Conservation (phyloP, 495 filamentous ascomycete species). For the Trichocladium antarcticum region DNA sequence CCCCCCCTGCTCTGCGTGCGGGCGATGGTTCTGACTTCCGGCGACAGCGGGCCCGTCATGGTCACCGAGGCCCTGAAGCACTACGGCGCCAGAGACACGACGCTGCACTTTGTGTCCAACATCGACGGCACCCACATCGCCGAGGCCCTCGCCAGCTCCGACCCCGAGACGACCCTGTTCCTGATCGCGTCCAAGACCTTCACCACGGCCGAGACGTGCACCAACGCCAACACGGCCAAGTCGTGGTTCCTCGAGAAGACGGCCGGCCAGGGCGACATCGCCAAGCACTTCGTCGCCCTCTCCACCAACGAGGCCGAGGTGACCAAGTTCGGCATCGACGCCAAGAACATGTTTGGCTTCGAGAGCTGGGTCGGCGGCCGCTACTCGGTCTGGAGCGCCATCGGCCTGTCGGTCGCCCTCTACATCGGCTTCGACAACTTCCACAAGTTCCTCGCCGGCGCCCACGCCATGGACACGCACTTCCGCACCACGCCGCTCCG, state of each 20-base stretch:
- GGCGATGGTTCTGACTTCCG: neutral
- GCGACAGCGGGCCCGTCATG: slow-evolving; percentile 83
- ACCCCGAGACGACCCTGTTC: slow-evolving; percentile 97
- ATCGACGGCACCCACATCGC: slow-evolving; percentile 97
- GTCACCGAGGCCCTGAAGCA: slow-evolving; percentile 93
- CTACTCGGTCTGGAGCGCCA: slow-evolving; percentile 98
- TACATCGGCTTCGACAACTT: slow-evolving; percentile 98
- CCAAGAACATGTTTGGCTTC: slow-evolving; percentile 98
- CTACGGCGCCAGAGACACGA: slow-evolving; percentile 75
- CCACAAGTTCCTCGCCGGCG: slow-evolving; percentile 89
- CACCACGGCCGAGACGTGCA: slow-evolving; percentile 93
- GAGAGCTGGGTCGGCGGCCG: slow-evolving; percentile 96
- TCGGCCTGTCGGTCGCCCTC: slow-evolving; percentile 84
- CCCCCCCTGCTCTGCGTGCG: neutral
- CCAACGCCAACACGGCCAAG: slow-evolving; percentile 96
- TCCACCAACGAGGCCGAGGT: slow-evolving; percentile 94
- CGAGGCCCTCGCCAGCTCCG: slow-evolving; percentile 75
- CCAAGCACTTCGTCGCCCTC: slow-evolving; percentile 97
- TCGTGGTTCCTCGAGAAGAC: slow-evolving; percentile 82
- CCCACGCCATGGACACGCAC: slow-evolving; percentile 97
- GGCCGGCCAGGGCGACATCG: slow-evolving; percentile 68
- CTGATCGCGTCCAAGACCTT: slow-evolving; percentile 98
- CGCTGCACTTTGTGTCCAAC: slow-evolving; percentile 96
- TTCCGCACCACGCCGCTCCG: slow-evolving; percentile 83
- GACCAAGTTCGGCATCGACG: slow-evolving; percentile 95